Evolutionary conservation across 768 basidiomycete genomes (phyloP).

Genomic region (Tulasnella sp.): DNA sequence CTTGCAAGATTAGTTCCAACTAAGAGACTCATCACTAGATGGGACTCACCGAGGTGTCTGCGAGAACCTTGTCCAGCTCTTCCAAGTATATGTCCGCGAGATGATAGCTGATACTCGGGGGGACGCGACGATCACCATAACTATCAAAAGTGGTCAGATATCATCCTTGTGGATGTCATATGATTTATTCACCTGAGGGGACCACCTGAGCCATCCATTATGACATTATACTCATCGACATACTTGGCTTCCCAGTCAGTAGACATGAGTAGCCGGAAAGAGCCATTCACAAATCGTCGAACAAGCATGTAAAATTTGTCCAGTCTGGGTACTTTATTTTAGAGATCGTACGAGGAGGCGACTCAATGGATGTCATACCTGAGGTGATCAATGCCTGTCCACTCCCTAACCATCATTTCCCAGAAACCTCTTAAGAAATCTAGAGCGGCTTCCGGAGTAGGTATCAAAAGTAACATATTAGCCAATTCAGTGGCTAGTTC

Average conservation of each 20-base stretch:
- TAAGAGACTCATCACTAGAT: conserved; percentile 18
- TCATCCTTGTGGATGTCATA: not conserved
- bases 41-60: conserved; percentile 29
- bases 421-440: conserved; percentile 82
- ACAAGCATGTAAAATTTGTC: conserved; percentile 98
- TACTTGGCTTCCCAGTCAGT: conserved; percentile 48
- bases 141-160: too few relatives aligned
- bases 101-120: conserved; percentile 70
- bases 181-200: conserved; percentile 68
- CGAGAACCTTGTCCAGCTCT: conserved; percentile 54
- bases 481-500: conserved; percentile 76
- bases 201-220: conserved; percentile 54
- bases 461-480: conserved; percentile 60
- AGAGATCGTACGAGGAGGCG: not conserved
- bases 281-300: conserved; percentile 72
- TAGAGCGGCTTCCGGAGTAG: conserved; percentile 43
- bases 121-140: conserved; percentile 56
- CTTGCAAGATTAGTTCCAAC: not conserved
- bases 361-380: conserved; percentile 38
- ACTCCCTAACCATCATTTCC: conserved; percentile 80
- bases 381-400: conserved; percentile 82
- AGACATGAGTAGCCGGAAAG: conserved; percentile 66
- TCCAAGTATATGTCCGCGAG: conserved; percentile 80
- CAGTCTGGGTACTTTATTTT: conserved; percentile 39
- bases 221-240: conserved; percentile 51